Conservation (phyloP, 2,329 filamentous ascomycete species). For the Trichoderma guizhouense region DNA sequence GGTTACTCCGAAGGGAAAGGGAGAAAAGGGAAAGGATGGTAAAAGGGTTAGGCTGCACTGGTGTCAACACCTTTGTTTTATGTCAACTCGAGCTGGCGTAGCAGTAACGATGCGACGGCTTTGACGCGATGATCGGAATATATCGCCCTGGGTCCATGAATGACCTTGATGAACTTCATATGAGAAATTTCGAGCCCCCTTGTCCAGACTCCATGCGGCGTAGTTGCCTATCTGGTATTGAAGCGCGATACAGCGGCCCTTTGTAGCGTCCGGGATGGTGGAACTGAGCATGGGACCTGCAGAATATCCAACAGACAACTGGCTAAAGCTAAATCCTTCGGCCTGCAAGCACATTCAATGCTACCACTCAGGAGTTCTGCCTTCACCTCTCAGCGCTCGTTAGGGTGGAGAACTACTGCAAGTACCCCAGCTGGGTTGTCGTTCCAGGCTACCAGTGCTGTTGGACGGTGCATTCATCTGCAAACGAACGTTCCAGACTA, state of each 20-base stretch:
- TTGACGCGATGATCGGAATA: background rate
- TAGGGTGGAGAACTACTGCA: background rate
- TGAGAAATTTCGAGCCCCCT: background rate
- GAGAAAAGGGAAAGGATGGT: background rate
- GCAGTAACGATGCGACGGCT: background rate
- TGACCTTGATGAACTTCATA: conserved; percentile 1
- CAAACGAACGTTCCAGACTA: background rate
- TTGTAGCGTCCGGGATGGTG: background rate
- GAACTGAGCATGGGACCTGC: background rate
- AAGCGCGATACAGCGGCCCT: background rate
- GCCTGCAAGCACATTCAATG: background rate
- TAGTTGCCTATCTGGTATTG: background rate
- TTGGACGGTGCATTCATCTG: background rate
- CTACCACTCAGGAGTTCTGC: background rate
- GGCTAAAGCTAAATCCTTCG: background rate
- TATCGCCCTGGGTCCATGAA: background rate
- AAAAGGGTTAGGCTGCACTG: conserved; percentile 5
- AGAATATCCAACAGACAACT: background rate
- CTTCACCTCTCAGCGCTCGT: background rate
- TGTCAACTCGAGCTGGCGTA: background rate
- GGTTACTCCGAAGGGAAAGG: background rate
- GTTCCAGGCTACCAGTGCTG: background rate
- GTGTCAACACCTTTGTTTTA: background rate
- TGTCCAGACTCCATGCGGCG: background rate
- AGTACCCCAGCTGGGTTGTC: background rate